Evolutionary conservation across 441 rosid species (phyloP), one percentile per base, ranked within the genome.

Genomic region (Isatis lusitanica): DNA sequence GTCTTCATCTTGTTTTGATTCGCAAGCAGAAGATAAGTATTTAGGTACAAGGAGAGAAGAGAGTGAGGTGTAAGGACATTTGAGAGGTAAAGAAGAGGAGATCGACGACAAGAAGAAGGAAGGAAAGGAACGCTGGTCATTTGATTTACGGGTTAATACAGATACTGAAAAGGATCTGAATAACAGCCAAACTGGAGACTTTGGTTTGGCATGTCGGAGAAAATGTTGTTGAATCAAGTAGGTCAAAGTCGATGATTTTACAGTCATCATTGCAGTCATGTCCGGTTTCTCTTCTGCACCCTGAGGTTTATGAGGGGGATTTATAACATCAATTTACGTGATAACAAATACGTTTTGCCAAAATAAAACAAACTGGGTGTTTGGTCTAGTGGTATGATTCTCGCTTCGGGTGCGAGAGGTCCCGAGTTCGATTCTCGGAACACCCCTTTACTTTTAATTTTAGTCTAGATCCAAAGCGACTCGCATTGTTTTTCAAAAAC

Each of bases 381-480:
- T 86, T 85, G 88, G 85, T 86, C 87, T 85, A 80, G 88, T 85
- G 88, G 91, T 82, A 82, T 82, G 90, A 82, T 83, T 82, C 84
- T 79, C 86, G 83, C 83, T 83, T 87, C 60, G 86, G 90, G 88
- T 82, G 85, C 86, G 86, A 86, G 90, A 85, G 85, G 86, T 82
- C 85, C 83, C 81, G 87, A 86, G 91, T 85, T 85, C 91, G 86
- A 86, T 81, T 85, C 84, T 85, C 85, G 86, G 83, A 85, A 87
- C 82, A 72, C 88, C 91, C 89, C 86, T 7, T 7, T 3, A 0
- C 1, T 0, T 10, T 1, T 35, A 1, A 2, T 18, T 38, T 60
- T 21, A 30, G 33, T 51, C 28, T 18, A 12, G 13, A 48, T 9
- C 53, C 18, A 1, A 21, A 21, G 28, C n/a, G 21, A 24, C 15